Evolutionary conservation across 23 red algal genomes (phyloP).

Genomic region (Pyropia yezoensis): DNA sequence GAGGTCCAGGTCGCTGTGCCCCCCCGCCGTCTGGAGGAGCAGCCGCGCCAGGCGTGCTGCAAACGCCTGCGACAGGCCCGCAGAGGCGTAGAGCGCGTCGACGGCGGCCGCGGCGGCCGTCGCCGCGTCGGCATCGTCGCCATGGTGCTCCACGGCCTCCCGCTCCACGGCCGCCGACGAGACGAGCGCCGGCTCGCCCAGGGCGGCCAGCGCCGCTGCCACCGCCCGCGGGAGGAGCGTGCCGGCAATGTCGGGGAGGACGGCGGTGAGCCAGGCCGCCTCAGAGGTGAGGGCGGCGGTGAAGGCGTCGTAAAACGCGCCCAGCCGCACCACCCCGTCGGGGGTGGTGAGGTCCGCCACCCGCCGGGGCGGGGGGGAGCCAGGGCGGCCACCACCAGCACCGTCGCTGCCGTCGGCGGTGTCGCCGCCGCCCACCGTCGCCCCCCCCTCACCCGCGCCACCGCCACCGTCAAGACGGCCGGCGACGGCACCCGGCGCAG

Average conservation of each 20-base stretch:
- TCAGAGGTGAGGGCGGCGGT: constrained; percentile 21
- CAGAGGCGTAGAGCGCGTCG: not conserved
- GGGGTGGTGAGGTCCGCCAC: constrained; percentile 3
- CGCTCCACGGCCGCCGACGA: not conserved
- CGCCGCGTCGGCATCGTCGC: not conserved
- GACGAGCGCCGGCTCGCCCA: not conserved
- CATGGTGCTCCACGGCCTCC: constrained; percentile 2
- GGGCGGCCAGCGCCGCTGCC: constrained; percentile 1
- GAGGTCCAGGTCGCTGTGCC: no score
- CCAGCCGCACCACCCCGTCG: not conserved
- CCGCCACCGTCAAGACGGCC: no score
- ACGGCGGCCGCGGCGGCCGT: constrained; percentile 9
- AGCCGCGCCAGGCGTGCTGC: no score
- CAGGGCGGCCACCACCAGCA: no score
- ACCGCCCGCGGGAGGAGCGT: constrained; percentile 33
- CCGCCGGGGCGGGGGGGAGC: no score
- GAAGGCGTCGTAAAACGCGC: constrained; percentile 32
- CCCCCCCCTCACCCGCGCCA: no score
- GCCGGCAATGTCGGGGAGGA: constrained; percentile 42
- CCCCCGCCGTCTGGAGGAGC: no score
- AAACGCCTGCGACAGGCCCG: constrained; percentile 1
- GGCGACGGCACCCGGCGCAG: no score
- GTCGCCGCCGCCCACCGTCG: no score
- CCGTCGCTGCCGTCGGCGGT: no score
- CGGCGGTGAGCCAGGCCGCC: constrained; percentile 37